Percentiles rank a stretch among this genome's conserved stretches.
These are phyloP conservation scores for Marasmius sp. DNA, from an alignment of 1,284 basidiomycete genomes.

Conservation along the genomic window DNA sequence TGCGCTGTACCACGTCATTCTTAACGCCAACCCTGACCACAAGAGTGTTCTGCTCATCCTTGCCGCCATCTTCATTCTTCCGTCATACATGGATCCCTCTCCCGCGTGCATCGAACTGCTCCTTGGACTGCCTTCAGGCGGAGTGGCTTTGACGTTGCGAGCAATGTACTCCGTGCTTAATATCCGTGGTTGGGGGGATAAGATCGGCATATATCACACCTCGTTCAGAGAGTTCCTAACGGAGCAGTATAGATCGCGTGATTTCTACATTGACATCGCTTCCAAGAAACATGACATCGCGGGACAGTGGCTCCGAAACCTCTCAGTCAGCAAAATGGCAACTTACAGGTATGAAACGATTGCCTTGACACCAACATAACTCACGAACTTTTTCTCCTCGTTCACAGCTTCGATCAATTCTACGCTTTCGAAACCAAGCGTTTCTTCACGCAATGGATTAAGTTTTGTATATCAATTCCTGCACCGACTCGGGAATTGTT, in stretches of 20 bases:
- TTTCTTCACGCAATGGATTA: no score
- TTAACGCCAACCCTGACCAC: background rate
- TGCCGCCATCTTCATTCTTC: background rate
- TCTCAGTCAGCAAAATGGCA: no score
- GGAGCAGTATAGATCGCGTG: background rate
- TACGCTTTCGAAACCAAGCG: no score
- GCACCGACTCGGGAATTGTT: no score
- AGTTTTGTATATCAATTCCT: no score
- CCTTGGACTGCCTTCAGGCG: background rate
- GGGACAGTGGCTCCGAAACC: no score
- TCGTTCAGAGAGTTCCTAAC: background rate
- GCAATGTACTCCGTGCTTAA: background rate
- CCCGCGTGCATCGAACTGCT: background rate
- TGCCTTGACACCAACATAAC: no score
- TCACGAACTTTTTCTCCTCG: no score
- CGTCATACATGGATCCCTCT: background rate
- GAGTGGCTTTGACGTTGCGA: background rate
- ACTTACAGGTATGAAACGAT: no score
- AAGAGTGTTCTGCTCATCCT: background rate
- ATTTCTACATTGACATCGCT: background rate
- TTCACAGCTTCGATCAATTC: no score
- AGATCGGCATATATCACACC: background rate
- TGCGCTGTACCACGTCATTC: slow-evolving; percentile 7
- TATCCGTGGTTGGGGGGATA: background rate
- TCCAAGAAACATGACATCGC: no score